Evolutionary conservation across 2,329 filamentous ascomycete genomes (phyloP), one percentile per base, ranked within the genome.

Genomic region (Botrytis paeoniae): DNA sequence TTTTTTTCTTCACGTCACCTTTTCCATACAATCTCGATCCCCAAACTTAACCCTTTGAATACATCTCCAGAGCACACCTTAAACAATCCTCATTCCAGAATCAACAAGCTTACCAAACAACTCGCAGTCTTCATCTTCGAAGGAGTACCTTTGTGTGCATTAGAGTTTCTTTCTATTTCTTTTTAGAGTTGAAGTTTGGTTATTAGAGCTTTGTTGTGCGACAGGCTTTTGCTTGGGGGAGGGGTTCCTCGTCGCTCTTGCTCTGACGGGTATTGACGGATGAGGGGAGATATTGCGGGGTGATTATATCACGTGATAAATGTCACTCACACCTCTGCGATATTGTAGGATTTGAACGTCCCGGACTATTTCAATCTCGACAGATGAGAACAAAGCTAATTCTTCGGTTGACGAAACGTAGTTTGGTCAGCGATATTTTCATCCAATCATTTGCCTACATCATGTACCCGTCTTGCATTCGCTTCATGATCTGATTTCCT

Each of bases 231-330:
- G 9, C 5, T 54, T n/a, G 25, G 12, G 48, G 10, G 5, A 9
- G 18, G 48, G 10, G 25, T n/a, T 54, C 6, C 51, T 57, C n/a
- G 14, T 32, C 16, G 2, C n/a, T 57, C 14, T 29, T 57, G n/a
- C 51, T 54, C 14, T 18, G 51, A 9, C n/a, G n/a, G 51, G n/a
- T 29, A 18, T 16, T 29, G n/a, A 16, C 6, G 14, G 16, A 18
- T 16, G 51, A 29, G 4, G 6, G 51, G 51, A n/a, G 6, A 57
- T 29, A 29, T 29, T 29, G 25, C 5, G n/a, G 51, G 5, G 1
- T 1, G 0, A 3, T 29, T 1, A 12, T 29, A 14, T 18, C 14
- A 57, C n/a, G 6, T 9, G 3, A 18, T 8, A 3, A 0, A 32
- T 29, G 0, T 3, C 16, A n/a, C 51, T 18, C 0, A 8, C 25